Conservation (phyloP, 108 stramenopile species). For the Bacterosira constricta region DNA sequence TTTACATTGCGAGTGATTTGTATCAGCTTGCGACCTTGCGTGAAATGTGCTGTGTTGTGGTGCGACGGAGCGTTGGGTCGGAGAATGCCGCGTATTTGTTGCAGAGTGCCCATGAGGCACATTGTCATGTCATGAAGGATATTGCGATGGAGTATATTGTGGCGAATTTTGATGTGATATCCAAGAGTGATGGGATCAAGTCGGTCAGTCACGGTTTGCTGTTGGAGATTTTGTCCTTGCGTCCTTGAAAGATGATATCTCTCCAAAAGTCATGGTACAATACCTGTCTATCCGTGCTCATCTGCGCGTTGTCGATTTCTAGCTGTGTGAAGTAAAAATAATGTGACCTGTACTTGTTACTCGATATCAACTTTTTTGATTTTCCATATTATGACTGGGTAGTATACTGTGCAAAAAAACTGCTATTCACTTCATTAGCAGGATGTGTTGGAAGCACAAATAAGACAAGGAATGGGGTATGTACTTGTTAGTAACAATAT, state of each 20-base stretch:
- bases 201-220: slow-evolving; percentile 88
- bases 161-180: slow-evolving; percentile 93
- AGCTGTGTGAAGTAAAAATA: slow-evolving; percentile 5
- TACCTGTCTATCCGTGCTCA: not conserved
- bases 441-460: no score
- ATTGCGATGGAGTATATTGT: slow-evolving; percentile 91
- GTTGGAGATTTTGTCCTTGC: slow-evolving; percentile 83
- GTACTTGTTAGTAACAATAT: no score
- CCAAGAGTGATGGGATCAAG: slow-evolving; percentile 94
- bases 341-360: not conserved
- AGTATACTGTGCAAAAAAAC: not conserved
- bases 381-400: not conserved
- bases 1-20: slow-evolving; percentile 92
- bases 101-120: slow-evolving; percentile 88
- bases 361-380: not conserved
- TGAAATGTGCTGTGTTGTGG: slow-evolving; percentile 92
- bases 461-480: no score
- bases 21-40: slow-evolving; percentile 93
- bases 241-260: slow-evolving; percentile 49
- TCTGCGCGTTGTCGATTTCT: not conserved
- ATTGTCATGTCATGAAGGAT: slow-evolving; percentile 88
- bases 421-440: no score
- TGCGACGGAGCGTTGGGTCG: slow-evolving; percentile 84
- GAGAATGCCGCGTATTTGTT: slow-evolving; percentile 84
- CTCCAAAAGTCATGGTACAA: not conserved